Evolutionary conservation across 1,139 yeast genomes (phyloP), one percentile per base, ranked within the genome.

Genomic region (Hyphopichia buzzinii): DNA sequence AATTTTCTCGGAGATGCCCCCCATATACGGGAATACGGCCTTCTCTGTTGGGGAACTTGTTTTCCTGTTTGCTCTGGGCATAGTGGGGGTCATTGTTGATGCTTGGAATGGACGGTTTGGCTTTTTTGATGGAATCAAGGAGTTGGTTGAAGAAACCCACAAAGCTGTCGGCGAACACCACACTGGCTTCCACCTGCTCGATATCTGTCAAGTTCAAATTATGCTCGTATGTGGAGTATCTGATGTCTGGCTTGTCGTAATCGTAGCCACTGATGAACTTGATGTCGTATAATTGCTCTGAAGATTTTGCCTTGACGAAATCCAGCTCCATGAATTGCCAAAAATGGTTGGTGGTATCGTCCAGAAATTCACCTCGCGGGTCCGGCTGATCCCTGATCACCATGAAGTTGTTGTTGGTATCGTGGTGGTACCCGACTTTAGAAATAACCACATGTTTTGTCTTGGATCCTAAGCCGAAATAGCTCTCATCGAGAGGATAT

Each of bases 1-100:
- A 64, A 26, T 53, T 51, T 44, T 64, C 71, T 28, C 70, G 45
- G 31, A 56, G 49, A 42, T 63, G 68, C 12, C 71, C 70, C 13
- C 67, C 68, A 40, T 64, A 63, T 4, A 57, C 29, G 8, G 63
- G 60, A 8, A 59, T 40, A 28, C 56, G 49, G 8, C 70, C 70
- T 3, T 52, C 44, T 22, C 46, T 38, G 38, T 60, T 43, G 12
- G 53, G 53, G 36, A 38, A 50, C 24, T 47, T 43, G 36, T 53
- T 46, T 8, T 49, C 52, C 29, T 48, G 46, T 22, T 39, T 46
- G 11, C 57, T 43, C 19, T 43, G 38, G 22, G 49, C 43, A 37
- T 62, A 64, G 42, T 64, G 69, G 6, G 44, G 57, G 31, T 54
- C 52, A 39, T 59, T 49, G 39, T 62, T 59, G 14, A 64, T 51